A percentile compares a stretch with the other conserved stretches of the same genome.
These are phyloP conservation scores for Backusella liffmaniae DNA, from an alignment of 192 early-diverging fungal genomes.

Conservation along the genomic window DNA sequence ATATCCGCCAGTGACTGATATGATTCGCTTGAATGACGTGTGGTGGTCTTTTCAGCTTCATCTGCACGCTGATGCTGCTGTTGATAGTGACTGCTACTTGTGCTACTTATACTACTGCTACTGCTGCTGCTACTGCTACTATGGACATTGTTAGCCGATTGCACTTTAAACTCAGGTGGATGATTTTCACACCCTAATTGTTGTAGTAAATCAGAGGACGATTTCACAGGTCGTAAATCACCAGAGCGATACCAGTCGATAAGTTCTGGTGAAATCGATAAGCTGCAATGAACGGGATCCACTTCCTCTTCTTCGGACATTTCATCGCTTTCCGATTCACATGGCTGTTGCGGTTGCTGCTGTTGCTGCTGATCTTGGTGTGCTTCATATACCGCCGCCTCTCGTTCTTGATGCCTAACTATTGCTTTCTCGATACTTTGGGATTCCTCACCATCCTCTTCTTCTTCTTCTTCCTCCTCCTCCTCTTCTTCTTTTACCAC, in stretches of 20 bases:
- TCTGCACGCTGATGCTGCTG: not conserved
- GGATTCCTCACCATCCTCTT: not conserved
- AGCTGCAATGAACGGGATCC: not conserved
- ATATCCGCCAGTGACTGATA: conserved; percentile 19
- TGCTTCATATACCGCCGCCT: not conserved
- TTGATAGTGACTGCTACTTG: not conserved
- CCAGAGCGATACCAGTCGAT: conserved; percentile 12
- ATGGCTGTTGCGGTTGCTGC: not conserved
- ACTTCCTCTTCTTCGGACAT: not conserved
- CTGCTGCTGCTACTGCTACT: not conserved
- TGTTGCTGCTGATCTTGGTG: not conserved
- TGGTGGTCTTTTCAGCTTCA: not conserved
- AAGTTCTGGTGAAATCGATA: conserved; percentile 12
- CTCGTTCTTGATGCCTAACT: not conserved
- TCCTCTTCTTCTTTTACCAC: conserved; percentile 6
- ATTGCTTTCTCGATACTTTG: not conserved
- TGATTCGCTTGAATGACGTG: not conserved
- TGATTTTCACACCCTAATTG: not conserved
- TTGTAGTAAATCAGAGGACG: not conserved
- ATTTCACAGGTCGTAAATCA: not conserved
- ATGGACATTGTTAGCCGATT: not conserved
- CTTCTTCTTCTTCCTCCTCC: not conserved
- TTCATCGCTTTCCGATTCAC: not conserved
- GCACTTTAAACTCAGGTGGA: not conserved
- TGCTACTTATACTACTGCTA: not conserved